Evolutionary conservation across 176 grass and related monocot genomes (phyloP).

Genomic region (Raddia distichophylla): DNA sequence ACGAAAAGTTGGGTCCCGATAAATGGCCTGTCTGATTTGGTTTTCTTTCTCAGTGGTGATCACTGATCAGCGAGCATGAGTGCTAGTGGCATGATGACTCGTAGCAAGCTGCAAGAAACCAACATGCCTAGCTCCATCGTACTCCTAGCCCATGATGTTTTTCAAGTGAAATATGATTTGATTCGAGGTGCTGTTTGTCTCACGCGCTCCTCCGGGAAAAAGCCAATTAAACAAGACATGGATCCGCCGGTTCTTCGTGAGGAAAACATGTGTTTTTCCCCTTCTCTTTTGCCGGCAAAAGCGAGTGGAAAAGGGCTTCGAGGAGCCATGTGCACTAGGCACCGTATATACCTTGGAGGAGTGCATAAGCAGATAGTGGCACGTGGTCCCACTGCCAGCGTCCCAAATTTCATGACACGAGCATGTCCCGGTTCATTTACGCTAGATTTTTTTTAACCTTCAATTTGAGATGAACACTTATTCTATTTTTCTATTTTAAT

Average conservation of each 20-base stretch:
- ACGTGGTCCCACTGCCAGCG: background rate
- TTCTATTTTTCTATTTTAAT: too few relatives aligned
- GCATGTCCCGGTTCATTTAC: too few relatives aligned
- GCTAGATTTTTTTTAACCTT: too few relatives aligned
- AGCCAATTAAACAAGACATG: background rate
- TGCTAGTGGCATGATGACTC: background rate
- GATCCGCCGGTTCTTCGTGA: background rate
- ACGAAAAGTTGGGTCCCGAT: background rate
- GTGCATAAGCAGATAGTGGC: slow-evolving; percentile 5
- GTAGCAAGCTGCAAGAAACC: background rate
- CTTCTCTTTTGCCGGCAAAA: background rate
- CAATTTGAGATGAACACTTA: too few relatives aligned
- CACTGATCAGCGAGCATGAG: background rate
- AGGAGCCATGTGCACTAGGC: background rate
- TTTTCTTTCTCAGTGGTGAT: background rate
- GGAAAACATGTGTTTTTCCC: background rate
- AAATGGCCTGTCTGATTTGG: background rate
- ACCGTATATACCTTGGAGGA: slow-evolving; percentile 3
- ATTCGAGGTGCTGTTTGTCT: background rate
- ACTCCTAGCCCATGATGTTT: background rate
- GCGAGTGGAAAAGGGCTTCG: background rate
- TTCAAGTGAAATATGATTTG: background rate
- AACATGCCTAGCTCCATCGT: background rate
- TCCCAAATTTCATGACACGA: too few relatives aligned
- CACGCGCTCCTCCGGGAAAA: background rate